Base-by-base conservation (phyloP, 805 yeast genomes). In the Pichia phayaonensis region DNA sequence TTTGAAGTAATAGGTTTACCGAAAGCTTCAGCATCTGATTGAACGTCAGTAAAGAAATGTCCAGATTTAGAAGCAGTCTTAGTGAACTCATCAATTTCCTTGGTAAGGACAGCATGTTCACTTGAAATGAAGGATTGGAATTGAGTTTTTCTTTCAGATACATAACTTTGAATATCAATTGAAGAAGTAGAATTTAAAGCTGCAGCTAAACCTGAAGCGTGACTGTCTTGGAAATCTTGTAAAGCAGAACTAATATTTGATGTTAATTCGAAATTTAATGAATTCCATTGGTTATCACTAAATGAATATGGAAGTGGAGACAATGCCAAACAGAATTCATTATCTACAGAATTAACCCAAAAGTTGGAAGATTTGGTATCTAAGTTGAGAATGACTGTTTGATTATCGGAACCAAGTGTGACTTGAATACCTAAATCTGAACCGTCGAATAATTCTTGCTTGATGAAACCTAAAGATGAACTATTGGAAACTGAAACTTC, bases 301-400 rank as follows among this genome's bases (percentile, higher is more conserved):
- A 29, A 4, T 10, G 47, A 41, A 15, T 29, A 31, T 16, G 45
- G 48, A 12, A 51, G 10, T 34, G 56, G 46, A 23, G 43, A 50
- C 45, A 45, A 49, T 18, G 56, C 54, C 18, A 45, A 42, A 45
- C 60, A 56, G 16, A 36, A 48, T 18, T 48, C 53, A 40, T 54
- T 54, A 4, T 41, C 16, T 16, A 43, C 51, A 1, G 56, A 44
- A 46, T 75, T 70, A 20, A 81, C 78, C 86, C 86, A 83, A 13
- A 83, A 67, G 56, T 82, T 87, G 0, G 83, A 73, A 0, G 86
- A 79, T 2, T 86, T 88, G 1, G 88, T 81, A 56, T 83, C 90
- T 21, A 83, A 60, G 42, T 80, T 64, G 12, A 82, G 75, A 15
- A 68, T 69, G 5, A 81, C 66, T 16, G 70, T 65, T 58, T 81